Base-by-base conservation (phyloP, 441 rosid species). In the Raphanus hybrid region DNA sequence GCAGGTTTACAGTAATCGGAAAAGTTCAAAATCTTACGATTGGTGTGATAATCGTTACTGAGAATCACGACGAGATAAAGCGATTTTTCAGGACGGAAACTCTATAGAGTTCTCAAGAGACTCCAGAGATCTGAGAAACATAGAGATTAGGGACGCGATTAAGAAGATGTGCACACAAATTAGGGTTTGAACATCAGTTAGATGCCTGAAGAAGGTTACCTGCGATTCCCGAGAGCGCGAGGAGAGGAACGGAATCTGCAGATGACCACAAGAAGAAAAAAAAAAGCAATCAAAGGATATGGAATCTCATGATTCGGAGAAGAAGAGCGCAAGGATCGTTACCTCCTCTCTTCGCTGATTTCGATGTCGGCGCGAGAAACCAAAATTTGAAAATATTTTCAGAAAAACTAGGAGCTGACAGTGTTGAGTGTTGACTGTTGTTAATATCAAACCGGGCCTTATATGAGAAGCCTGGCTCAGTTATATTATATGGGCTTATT, bases 311-410 rank as follows among this genome's bases (percentile, higher is more conserved):
- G 4, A 79, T 63, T 55, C 67, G 57, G 50, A 69, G 72, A 69
- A 55, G 34, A 29, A 34, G 39, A 34, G n/a, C 18, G 57, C 57
- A 52, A 70, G 60, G 71, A 29, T 29, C 26, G 26, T 23, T 23
- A 23, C 26, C 26, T 23, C 26, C 26, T 20, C 67, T 73, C 66
- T 62, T 62, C 55, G 57, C 37, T 27, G 77, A 69, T 74, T 74
- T 69, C 71, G 70, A 64, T 43, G 64, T 27, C 55, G 64, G 78
- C 79, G 79, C 75, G 75, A 74, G 75, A 74, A 79, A 43, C 63
- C 58, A 64, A 45, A 35, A 70, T 74, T 79, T 69, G 62, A 34
- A 74, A 14, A 5, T 50, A 50, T 50, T 14, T 14, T 5, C 20
- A 14, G 57, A 52, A 14, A 52, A 52, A 14, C 6, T 52, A 48